These are phyloP conservation scores for Styphnolobium japonicum DNA, from an alignment of 306 rosid species.

Conservation along the genomic window DNA sequence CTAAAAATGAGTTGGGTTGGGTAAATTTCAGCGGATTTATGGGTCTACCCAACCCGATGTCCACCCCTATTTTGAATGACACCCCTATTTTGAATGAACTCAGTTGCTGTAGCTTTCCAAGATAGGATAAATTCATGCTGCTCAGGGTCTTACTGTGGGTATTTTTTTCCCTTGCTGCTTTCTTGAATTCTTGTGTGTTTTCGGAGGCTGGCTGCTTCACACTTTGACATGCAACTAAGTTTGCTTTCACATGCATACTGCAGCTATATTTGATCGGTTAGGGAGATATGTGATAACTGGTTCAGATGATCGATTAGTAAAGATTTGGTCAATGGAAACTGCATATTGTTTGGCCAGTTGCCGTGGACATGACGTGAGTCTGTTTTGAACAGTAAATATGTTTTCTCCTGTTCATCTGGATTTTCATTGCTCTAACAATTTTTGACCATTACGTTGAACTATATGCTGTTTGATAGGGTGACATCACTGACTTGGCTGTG, in stretches of 20 bases:
- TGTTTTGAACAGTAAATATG: constrained; percentile 10
- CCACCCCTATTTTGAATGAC: too few relatives aligned
- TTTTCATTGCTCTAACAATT: constrained; percentile 3
- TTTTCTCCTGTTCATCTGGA: constrained; percentile 3
- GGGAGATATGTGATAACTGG: constrained; percentile 97
- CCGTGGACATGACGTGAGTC: constrained; percentile 96
- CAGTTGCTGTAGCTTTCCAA: constrained; percentile 16
- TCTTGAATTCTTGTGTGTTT: constrained; percentile 17
- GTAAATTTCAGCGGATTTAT: too few relatives aligned
- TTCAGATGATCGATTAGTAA: constrained; percentile 97
- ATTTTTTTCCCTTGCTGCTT: not conserved
- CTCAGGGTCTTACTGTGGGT: not conserved
- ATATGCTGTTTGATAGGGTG: constrained; percentile 65
- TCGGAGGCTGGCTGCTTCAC: constrained; percentile 14
- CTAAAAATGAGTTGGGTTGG: too few relatives aligned
- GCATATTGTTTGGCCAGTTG: constrained; percentile 97
- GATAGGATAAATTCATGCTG: not conserved
- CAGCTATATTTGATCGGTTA: constrained; percentile 90
- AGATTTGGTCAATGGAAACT: constrained; percentile 98
- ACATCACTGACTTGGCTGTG: constrained; percentile 98
- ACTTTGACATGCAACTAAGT: constrained; percentile 26
- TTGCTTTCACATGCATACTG: constrained; percentile 35
- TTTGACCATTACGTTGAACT: constrained; percentile 24
- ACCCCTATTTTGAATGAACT: constrained; percentile 18
- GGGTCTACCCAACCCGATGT: too few relatives aligned